A percentile compares a stretch with the other conserved stretches of the same genome.
phyloP scores from a whole-genome alignment of 2,329 filamentous ascomycete genomes.

The Elsinoe necatrix region DNA sequence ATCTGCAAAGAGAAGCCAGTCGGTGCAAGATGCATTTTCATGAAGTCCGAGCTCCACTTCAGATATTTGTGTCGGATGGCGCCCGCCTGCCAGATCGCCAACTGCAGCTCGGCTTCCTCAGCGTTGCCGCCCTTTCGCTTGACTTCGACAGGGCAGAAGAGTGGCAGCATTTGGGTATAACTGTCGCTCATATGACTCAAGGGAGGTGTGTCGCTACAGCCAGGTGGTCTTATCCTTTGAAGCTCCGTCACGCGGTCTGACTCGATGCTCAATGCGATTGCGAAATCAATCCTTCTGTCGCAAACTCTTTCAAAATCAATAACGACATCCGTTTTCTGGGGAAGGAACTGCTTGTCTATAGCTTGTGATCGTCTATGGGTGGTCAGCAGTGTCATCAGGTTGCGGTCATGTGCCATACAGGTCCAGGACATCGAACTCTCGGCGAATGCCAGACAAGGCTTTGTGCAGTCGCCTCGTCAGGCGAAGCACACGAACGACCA shows the following conservation, averaged over 20 bases:
- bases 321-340: neutral
- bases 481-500: neutral
- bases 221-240: neutral
- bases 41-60: neutral
- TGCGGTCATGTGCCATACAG: neutral
- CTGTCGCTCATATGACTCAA: neutral
- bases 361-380: neutral
- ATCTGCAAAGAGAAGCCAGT: neutral
- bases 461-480: neutral
- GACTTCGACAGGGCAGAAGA: neutral
- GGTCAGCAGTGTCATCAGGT: neutral
- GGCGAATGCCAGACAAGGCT: neutral
- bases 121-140: neutral
- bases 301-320: neutral
- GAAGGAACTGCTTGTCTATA: neutral
- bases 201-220: neutral
- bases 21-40: neutral
- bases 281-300: neutral
- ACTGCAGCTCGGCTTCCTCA: constrained; percentile 10
- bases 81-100: constrained; percentile 2
- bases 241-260: neutral
- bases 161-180: neutral
- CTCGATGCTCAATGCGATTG: neutral
- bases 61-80: neutral
- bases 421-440: neutral